Evolutionary conservation across 352 stramenopile species (phyloP).

Genomic region (Globisporangium sylvaticum): DNA sequence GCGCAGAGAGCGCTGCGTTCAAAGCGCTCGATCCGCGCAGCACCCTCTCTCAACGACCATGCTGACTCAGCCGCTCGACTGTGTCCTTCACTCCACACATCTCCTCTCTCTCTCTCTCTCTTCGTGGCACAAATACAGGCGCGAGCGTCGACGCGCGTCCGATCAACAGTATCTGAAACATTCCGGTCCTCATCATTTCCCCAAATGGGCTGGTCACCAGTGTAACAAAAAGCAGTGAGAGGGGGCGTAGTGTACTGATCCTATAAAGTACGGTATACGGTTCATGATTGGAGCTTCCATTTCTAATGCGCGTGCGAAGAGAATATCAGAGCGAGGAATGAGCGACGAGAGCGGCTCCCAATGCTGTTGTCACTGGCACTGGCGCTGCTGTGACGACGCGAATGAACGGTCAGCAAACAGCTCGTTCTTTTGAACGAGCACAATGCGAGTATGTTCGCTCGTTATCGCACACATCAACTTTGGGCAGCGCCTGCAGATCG

Average conservation of each 20-base stretch:
- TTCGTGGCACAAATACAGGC: neutral
- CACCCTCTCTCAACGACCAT: neutral
- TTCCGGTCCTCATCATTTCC: slow-evolving; percentile 5
- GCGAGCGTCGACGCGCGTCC: neutral
- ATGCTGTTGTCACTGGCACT: too few relatives aligned
- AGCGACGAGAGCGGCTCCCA: too few relatives aligned
- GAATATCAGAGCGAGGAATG: too few relatives aligned
- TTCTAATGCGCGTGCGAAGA: too few relatives aligned
- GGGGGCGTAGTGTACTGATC: neutral
- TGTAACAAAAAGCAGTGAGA: neutral
- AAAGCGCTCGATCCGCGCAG: slow-evolving; percentile 4
- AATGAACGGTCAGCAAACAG: too few relatives aligned
- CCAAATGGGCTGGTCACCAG: neutral
- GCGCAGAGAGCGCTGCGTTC: slow-evolving; percentile 2
- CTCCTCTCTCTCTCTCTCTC: neutral
- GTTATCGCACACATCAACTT: too few relatives aligned
- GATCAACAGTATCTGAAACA: slow-evolving; percentile 19
- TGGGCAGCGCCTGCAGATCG: too few relatives aligned
- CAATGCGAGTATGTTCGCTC: too few relatives aligned
- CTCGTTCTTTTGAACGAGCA: too few relatives aligned
- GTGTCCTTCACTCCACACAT: neutral
- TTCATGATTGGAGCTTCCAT: too few relatives aligned
- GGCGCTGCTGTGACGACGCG: too few relatives aligned
- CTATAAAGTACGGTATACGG: neutral
- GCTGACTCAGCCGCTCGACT: neutral